A percentile compares a stretch with the other conserved stretches of the same genome.
Evolutionary conservation across 371 early-diverging fungal species (phyloP).

Genomic region (Actinomortierella ambigua): DNA sequence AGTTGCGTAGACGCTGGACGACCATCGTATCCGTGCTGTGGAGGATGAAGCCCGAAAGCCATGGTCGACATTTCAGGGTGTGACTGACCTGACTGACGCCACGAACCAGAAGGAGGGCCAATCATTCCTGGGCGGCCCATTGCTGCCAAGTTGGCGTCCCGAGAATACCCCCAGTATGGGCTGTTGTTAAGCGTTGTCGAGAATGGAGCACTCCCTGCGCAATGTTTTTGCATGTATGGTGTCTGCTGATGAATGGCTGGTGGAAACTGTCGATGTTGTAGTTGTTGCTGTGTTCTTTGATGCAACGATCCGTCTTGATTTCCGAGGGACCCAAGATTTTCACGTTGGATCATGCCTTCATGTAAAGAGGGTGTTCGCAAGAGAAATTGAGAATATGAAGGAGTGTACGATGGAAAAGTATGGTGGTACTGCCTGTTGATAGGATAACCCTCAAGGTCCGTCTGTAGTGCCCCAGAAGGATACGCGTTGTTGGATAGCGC

Average conservation of each 20-base stretch:
- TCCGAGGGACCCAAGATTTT: no score
- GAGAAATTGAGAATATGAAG: neutral
- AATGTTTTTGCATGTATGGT: no score
- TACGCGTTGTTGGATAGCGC: no score
- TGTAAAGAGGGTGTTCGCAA: constrained; percentile 3
- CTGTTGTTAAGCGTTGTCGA: neutral
- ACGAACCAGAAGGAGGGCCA: constrained; percentile 3
- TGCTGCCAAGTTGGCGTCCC: neutral
- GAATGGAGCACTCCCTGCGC: neutral
- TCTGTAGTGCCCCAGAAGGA: no score
- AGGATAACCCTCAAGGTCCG: constrained; percentile 3
- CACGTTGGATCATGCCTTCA: neutral
- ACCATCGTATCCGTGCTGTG: no score
- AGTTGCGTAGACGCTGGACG: no score
- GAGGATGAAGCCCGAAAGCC: no score
- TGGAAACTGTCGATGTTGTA: no score
- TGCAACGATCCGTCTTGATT: no score
- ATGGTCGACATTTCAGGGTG: no score
- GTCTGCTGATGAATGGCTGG: no score
- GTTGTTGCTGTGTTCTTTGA: no score
- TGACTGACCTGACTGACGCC: constrained; percentile 8
- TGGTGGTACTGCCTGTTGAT: constrained; percentile 3
- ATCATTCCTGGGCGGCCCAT: constrained; percentile 9
- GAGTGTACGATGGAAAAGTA: constrained; percentile 5
- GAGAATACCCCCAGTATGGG: neutral